Evolutionary conservation across 2,329 filamentous ascomycete species (phyloP).

Genomic region (Aspergillus intermedius): DNA sequence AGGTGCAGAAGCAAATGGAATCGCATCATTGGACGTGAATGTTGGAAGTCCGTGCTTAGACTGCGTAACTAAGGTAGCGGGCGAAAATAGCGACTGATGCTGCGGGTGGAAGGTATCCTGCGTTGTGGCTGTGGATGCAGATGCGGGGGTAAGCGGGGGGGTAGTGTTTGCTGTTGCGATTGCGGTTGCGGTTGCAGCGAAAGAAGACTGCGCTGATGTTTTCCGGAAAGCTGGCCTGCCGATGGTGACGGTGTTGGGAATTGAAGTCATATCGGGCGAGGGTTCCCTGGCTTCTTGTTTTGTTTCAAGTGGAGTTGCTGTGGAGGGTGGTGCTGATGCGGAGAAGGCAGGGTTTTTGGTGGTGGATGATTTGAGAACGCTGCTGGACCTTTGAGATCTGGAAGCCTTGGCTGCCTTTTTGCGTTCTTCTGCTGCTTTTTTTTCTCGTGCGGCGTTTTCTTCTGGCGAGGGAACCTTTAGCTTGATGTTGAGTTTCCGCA

Average conservation of each 20-base stretch:
- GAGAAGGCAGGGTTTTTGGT: slow-evolving; percentile 3
- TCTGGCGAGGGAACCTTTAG: slow-evolving; percentile 53
- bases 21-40: slow-evolving; percentile 42
- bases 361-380: slow-evolving; percentile 7
- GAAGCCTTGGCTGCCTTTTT: slow-evolving; percentile 22
- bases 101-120: slow-evolving; percentile 10
- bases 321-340: neutral
- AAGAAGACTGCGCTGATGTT: neutral
- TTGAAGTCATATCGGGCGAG: neutral
- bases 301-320: neutral
- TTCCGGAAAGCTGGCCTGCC: slow-evolving; percentile 3
- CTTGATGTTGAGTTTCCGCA: slow-evolving; percentile 51
- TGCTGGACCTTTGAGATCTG: slow-evolving; percentile 25
- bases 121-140: slow-evolving; percentile 6
- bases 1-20: slow-evolving; percentile 32
- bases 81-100: slow-evolving; percentile 19
- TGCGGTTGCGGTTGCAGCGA: neutral
- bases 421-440: slow-evolving; percentile 36
- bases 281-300: neutral
- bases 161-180: neutral
- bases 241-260: slow-evolving; percentile 5
- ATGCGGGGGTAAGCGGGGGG: slow-evolving; percentile 22
- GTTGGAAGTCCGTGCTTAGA: slow-evolving; percentile 43
- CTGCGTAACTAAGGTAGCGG: slow-evolving; percentile 22
- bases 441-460: slow-evolving; percentile 50